Base-by-base conservation (phyloP, 2,329 filamentous ascomycete genomes). In the Westerdykella sp. region DNA sequence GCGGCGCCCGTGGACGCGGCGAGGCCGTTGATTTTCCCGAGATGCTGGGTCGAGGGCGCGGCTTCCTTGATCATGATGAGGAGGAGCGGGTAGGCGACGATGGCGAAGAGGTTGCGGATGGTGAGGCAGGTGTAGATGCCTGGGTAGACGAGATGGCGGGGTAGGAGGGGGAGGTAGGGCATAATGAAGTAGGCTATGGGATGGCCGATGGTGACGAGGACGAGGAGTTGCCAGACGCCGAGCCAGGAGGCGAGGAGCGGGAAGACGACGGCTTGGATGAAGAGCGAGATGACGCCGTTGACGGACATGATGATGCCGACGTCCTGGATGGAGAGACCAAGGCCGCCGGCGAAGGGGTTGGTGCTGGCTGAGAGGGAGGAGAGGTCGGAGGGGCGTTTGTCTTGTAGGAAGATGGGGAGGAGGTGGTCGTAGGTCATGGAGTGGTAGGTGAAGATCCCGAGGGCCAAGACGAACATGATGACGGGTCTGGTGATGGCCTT, bases 401-500 rank as follows among this genome's bases (percentile, higher is more conserved):
- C 89, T 64, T 96, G 89, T 40, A 95, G 80, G 69, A 95, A 96
- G 46, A 96, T 95, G 6, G 90, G 90, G 42, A 95, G 75, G 1
- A 96, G 77, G 62, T 95, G 87, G 60, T 96, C 91, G 67, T 87
- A 96, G 0, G 85, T 89, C 89, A 96, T 96, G 31, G 85, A 88
- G 68, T 96, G 90, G 63, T 95, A 95, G 4, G 88, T 93, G 70
- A 95, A 95, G 50, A 96, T 87, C 36, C 85, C 87, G 38, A 96
- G 71, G 1, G 90, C 84, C n/a, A 88, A 59, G 32, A 93, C 81
- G 41, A 95, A 78, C 66, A 85, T 82, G 52, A 86, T 72, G 47
- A 95, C 82, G 34, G 78, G 78, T 66, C 70, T 74, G 2, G 76
- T 83, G 53, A 83, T 79, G 40, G 76, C 73, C 46, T 73, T 73